Conservation (phyloP, 2,329 filamentous ascomycete species). For the Pezicula radicicola region DNA sequence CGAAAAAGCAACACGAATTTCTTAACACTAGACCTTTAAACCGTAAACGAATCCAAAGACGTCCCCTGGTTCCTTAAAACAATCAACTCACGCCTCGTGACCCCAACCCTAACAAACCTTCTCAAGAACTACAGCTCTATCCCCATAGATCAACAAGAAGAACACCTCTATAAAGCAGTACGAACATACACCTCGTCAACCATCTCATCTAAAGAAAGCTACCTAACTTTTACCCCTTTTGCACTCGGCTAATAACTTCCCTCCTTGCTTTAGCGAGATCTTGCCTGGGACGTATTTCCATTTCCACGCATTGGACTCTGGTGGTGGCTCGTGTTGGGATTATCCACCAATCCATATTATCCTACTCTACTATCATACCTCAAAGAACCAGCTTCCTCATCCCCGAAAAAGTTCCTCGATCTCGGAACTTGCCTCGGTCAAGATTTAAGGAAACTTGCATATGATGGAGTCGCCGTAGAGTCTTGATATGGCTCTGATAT, state of each 20-base stretch:
- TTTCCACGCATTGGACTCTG: not conserved
- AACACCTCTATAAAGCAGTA: not conserved
- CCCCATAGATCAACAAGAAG: not conserved
- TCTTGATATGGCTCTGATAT: conserved; percentile 27
- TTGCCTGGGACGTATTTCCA: not conserved
- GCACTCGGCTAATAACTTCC: not conserved
- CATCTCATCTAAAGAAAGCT: too few species aligned
- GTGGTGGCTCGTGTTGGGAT: not conserved
- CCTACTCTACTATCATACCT: not conserved
- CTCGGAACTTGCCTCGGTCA: conserved; percentile 32
- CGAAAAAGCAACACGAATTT: too few species aligned
- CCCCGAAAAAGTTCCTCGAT: not conserved
- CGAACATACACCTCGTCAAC: not conserved
- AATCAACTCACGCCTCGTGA: not conserved
- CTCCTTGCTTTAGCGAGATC: not conserved
- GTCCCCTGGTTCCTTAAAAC: not conserved
- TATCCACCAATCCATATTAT: not conserved
- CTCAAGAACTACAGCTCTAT: not conserved
- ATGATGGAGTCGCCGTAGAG: conserved; percentile 29
- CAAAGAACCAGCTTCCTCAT: not conserved
- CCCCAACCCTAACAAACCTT: not conserved
- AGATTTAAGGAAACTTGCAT: conserved; percentile 31
- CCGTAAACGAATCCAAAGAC: not conserved
- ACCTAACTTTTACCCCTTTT: too few species aligned
- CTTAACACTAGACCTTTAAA: too few species aligned